Base-by-base conservation (phyloP, 2,329 filamentous ascomycete genomes). In the Didymella segeticola region DNA sequence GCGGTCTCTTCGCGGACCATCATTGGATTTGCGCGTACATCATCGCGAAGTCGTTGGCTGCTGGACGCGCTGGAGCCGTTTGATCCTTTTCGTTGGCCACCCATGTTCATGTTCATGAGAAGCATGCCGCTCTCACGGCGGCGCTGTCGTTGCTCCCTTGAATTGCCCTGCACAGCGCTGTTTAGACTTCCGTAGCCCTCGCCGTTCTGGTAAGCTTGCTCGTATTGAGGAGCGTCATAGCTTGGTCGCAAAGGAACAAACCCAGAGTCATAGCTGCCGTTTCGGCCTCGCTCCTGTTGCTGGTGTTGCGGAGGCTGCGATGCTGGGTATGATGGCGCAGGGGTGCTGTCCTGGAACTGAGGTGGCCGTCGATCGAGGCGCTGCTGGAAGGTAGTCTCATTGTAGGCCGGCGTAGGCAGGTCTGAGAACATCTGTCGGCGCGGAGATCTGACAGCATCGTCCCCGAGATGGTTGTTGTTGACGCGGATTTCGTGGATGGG, bases 391-490 rank as follows among this genome's bases (percentile, higher is more conserved):
- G 78, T 78, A 9, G 80, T 81, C 61, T 86, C 84, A 51, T 83
- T 82, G 66, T 87, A 87, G 2, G 80, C 81, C 26, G 86, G 85
- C 0, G 85, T 88, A 6, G 86, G 84, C n/a, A 87, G 75, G 58
- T 89, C 85, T 2, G 83, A 82, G 68, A 88, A 88, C 78, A 86
- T 86, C 66, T 88, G 86, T 56, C 82, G 82, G 20, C 85, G 81
- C 17, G 87, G 86, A 36, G 85, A 87, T 36, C 85, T 83, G 42
- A 87, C 81, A 57, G 86, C 84, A 48, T 86, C 83, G 11, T 84
- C 77, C 1, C 76, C 76, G 7, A 82, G 63, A 26, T 75, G 69
- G 22, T 75, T 70, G 14, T 72, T 71, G 38, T 69, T 71, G 11
- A 78, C 74, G 2, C 71, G 74, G 27, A 81, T 69, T 57, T 83